Base-by-base conservation (phyloP, 2,329 filamentous ascomycete species). In the Trichophyton simii region DNA sequence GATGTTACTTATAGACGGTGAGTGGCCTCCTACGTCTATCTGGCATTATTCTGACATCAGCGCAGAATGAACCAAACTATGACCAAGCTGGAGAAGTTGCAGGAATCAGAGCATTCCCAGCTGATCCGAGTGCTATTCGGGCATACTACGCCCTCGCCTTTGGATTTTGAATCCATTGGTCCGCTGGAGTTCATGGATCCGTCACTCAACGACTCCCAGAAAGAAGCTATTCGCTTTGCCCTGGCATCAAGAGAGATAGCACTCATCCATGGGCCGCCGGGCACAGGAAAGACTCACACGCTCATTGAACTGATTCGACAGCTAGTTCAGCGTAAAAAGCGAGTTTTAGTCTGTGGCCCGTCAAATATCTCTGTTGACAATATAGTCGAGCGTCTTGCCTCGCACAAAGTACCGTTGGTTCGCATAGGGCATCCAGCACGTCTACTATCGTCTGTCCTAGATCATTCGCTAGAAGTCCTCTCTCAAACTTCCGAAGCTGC, bases 311-410 rank as follows among this genome's bases (percentile, higher is more conserved):
- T 99, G 11, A 95, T 99, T 63, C 79, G 95, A n/a, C 94, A 99
- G 70, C 78, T 97, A 67, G 79, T 95, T 60, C 86, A 86, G 70
- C 83, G 83, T 25, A 82, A 85, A 38, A 81, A 86, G 60, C 84
- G 91, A 1, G 79, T 97, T 9, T 80, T 97, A 1, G 92, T 97
- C n/a, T 97, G 94, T 69, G 94, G 92, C 0, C 94, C 94, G 0
- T 96, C 90, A 34, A 99, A 99, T 72, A 91, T 99, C 67, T 94
- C 90, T 0, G 94, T 99, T 0, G 94, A 99, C 80, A 99, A 99
- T 70, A 95, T 99, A 62, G 91, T 96, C 7, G 94, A 99, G 75
- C 85, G 94, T 6, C 82, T 97, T 1, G 84, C 91, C 1, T 85
- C 88, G 0, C 88, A 91, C 72, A 91, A 90, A 69, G 80, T 96